phyloP scores from a whole-genome alignment of 352 stramenopile species.

The Phytophthora capsici region DNA sequence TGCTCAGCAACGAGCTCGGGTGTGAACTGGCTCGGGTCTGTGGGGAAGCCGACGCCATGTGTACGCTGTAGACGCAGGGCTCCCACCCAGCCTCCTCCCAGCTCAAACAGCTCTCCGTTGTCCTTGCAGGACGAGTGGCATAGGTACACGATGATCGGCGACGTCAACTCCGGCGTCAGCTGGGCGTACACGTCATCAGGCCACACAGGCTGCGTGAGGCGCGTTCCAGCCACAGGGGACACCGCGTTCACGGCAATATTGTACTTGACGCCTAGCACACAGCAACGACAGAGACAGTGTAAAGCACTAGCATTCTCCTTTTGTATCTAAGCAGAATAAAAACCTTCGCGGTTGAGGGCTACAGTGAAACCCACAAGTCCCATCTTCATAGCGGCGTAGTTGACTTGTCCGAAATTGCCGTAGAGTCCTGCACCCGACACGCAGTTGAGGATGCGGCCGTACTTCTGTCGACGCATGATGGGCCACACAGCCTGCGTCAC shows the following conservation, averaged over 20 bases:
- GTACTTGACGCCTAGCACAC: slow-evolving; percentile 67
- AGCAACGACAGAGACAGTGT: slow-evolving; percentile 6
- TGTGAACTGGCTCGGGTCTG: slow-evolving; percentile 60
- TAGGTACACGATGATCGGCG: slow-evolving; percentile 72
- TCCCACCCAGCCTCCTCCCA: slow-evolving; percentile 72
- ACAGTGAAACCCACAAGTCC: slow-evolving; percentile 73
- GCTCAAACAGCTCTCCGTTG: slow-evolving; percentile 62
- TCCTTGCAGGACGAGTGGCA: slow-evolving; percentile 62
- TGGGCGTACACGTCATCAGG: slow-evolving; percentile 61
- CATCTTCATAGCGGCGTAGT: slow-evolving; percentile 85
- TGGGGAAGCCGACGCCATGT: slow-evolving; percentile 74
- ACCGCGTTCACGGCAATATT: slow-evolving; percentile 80
- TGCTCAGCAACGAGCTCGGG: slow-evolving; percentile 73
- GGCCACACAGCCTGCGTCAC: slow-evolving; percentile 75
- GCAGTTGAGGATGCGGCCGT: slow-evolving; percentile 78
- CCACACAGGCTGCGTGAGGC: slow-evolving; percentile 72
- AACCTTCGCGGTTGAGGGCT: slow-evolving; percentile 74
- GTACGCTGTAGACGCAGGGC: slow-evolving; percentile 71
- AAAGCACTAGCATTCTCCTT: background rate
- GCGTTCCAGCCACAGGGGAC: slow-evolving; percentile 68
- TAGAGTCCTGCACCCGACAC: slow-evolving; percentile 71
- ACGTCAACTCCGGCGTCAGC: slow-evolving; percentile 67
- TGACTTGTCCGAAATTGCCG: slow-evolving; percentile 81
- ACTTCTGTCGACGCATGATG: slow-evolving; percentile 75
- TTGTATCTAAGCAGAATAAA: background rate